These are phyloP conservation scores for Lachancea sp. DNA, from an alignment of 805 yeast species.

Conservation along the genomic window DNA sequence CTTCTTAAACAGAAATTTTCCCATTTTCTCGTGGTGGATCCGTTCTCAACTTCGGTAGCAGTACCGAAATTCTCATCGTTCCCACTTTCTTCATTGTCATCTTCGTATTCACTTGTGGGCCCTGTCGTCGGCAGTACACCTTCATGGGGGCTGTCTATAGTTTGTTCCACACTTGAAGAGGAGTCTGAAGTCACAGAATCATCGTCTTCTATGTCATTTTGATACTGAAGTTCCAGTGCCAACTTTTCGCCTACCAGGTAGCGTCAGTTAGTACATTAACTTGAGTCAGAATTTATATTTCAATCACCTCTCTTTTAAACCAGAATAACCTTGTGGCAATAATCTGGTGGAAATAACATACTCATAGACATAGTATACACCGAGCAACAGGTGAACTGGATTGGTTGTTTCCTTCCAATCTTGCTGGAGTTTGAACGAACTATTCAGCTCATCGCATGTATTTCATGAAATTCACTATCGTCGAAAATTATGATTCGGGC, in stretches of 20 bases:
- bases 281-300: not conserved
- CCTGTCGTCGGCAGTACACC: not conserved
- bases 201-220: constrained; percentile 1
- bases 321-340: no score
- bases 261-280: not conserved
- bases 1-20: not conserved
- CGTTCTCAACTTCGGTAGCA: not conserved
- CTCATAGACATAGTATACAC: not conserved
- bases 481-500: not conserved
- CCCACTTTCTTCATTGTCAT: not conserved
- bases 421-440: not conserved
- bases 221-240: constrained; percentile 2
- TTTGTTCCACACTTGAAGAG: not conserved
- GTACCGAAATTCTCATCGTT: not conserved
- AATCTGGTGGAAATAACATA: no score
- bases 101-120: constrained; percentile 3
- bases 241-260: not conserved
- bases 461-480: not conserved
- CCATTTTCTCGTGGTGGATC: not conserved
- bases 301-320: no score
- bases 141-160: not conserved
- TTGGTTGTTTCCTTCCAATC: not conserved
- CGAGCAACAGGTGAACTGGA: not conserved
- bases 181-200: not conserved
- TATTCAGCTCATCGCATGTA: not conserved